Evolutionary conservation across 2,329 filamentous ascomycete species (phyloP), one percentile per base, ranked within the genome.

Genomic region (Colletotrichum echinochloae): DNA sequence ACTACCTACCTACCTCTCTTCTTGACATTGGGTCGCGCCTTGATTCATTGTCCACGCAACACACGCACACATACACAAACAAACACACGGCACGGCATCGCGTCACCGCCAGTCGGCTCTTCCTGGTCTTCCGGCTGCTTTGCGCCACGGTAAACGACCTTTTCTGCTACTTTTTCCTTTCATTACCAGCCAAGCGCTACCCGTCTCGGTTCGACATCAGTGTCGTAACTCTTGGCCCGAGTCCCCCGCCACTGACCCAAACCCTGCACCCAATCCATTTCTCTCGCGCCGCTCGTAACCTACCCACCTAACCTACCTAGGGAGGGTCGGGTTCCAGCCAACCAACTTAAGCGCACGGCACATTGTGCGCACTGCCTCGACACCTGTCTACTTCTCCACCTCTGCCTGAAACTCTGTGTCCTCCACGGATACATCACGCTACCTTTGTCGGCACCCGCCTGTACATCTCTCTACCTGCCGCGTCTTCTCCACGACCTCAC

Each of bases 161-260:
- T 51, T 9, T 28, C 20, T 48, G 39, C 26, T 23, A 39, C n/a
- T 23, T 16, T 61, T 28, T 33, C 28, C 28, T 35, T 37, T 23
- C 12, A 30, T 39, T n/a, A 6, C 46, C 30, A 33, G 46, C 35
- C 35, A 52, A 16, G 18, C 48, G 30, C 23, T 30, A 26, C 26
- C 60, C 48, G 46, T 30, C 30, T 64, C 51, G 60, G 57, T 64
- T 56, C 54, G 57, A 48, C 48, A n/a, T 61, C 59, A 30, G 37
- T n/a, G n/a, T 35, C 51, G 23, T 41, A 33, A 41, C 48, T 44
- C 44, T 64, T 61, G 64, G 48, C 51, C 44, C 44, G 23, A 67
- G 63, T 46, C 56, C 11, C 63, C 67, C 8, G 56, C 67, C 63
- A 70, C 67, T 54, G 63, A 46, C 57, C 66, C 63, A 54, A 64